A percentile compares a stretch with the other conserved stretches of the same genome.
Evolutionary conservation across 2,329 filamentous ascomycete genomes (phyloP).

Genomic region (Botryosphaeria dothidea): DNA sequence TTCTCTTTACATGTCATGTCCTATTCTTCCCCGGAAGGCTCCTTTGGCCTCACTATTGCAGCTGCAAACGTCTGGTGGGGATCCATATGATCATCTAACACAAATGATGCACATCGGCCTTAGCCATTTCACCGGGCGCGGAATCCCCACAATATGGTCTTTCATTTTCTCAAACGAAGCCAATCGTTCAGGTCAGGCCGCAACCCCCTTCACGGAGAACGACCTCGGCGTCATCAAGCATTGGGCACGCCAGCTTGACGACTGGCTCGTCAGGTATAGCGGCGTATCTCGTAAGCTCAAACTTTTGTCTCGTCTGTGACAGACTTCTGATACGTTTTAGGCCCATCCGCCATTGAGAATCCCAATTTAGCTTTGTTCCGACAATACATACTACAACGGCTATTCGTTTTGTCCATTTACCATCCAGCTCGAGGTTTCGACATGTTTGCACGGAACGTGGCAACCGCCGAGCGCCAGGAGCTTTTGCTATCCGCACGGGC

Average conservation of each 20-base stretch:
- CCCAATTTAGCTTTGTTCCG: conserved; percentile 41
- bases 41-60: conserved; percentile 38
- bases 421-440: conserved; percentile 44
- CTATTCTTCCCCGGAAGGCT: conserved; percentile 43
- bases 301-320: neutral
- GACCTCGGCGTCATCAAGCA: conserved; percentile 46
- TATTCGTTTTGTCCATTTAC: conserved; percentile 48
- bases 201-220: conserved; percentile 38
- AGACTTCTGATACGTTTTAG: conserved; percentile 20
- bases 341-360: conserved; percentile 31
- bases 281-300: conserved; percentile 7
- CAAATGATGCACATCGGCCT: conserved; percentile 50
- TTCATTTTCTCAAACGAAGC: conserved; percentile 35
- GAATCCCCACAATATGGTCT: conserved; percentile 47
- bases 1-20: conserved; percentile 44
- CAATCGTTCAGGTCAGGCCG: conserved; percentile 22
- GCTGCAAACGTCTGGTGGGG: conserved; percentile 37
- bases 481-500: conserved; percentile 45
- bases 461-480: conserved; percentile 43
- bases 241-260: conserved; percentile 45
- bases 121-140: conserved; percentile 45
- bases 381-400: conserved; percentile 45
- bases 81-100: conserved; percentile 45
- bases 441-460: conserved; percentile 41
- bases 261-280: conserved; percentile 45